Base-by-base conservation (phyloP, 2,329 filamentous ascomycete genomes). In the Basipetospora chlamydospora region DNA sequence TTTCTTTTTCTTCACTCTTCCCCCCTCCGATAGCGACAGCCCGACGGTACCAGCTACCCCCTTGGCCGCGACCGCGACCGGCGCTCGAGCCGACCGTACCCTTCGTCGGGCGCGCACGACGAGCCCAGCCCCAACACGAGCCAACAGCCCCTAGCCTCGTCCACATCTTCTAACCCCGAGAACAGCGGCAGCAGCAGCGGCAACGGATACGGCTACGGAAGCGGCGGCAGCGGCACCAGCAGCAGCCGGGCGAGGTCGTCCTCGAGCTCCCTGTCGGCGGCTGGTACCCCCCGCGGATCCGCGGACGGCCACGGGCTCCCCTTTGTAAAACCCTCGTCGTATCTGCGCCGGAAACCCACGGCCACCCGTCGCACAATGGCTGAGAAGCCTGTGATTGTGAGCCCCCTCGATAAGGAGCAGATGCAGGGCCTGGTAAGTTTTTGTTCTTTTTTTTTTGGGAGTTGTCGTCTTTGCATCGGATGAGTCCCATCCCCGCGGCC, bases 341-440 rank as follows among this genome's bases (percentile, higher is more conserved):
- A 73, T 55, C 63, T 75, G 42, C 60, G 58, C 39, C 55, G 54
- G 41, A 55, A 55, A 40, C 29, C 37, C 38, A 20, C 32, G 31
- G 33, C 37, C 42, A 18, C 33, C 40, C 23, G 40, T 35, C 35
- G 30, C 39, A 38, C 42, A 39, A 39, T 39, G 37, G 31, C 32
- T n/a, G 35, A 30, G 28, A 31, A 37, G 28, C 31, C 31, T 10
- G 22, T 26, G 15, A 23, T 28, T 16, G 22, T 39, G 56, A 77
- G 66, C 49, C 67, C 71, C 42, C 64, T 82, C 40, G 81, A 88
- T 56, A 74, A 68, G 60, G 81, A 87, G 53, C 80, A 87, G 61
- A 67, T 78, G 50, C 77, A 83, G 54, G 81, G 80, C 48, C 64
- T 88, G 67, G 80, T 86, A 63, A 64, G 79, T 52, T 16, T 30